These are phyloP conservation scores for Dioszegia aurantiaca DNA, from an alignment of 768 basidiomycete species.

Conservation along the genomic window DNA sequence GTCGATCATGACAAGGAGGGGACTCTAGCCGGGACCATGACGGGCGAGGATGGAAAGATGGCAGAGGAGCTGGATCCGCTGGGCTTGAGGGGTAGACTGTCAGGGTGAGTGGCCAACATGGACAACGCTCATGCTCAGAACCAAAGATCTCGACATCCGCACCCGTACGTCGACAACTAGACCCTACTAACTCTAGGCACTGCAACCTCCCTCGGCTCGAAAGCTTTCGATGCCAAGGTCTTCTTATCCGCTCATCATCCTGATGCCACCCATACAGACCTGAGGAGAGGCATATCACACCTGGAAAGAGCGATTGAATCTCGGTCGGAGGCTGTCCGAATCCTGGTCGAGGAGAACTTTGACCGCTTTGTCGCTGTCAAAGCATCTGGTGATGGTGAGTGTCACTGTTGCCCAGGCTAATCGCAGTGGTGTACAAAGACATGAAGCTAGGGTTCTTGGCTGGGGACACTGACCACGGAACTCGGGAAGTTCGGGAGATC, in stretches of 20 bases:
- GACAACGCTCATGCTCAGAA: constrained; percentile 33
- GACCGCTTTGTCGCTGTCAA: constrained; percentile 97
- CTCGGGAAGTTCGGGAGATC: constrained; percentile 74
- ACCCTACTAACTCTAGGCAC: constrained; percentile 59
- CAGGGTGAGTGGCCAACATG: constrained; percentile 50
- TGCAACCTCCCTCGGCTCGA: constrained; percentile 78
- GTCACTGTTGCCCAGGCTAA: neutral
- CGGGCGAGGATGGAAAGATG: constrained; percentile 55
- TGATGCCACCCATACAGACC: constrained; percentile 88
- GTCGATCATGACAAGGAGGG: constrained; percentile 80
- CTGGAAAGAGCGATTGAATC: constrained; percentile 78
- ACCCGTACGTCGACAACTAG: constrained; percentile 23
- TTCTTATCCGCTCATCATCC: constrained; percentile 90
- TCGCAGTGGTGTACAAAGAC: constrained; percentile 75
- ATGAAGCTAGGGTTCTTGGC: constrained; percentile 87
- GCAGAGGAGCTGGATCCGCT: constrained; percentile 60
- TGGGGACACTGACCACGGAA: constrained; percentile 73
- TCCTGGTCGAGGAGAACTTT: constrained; percentile 96
- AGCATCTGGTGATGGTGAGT: constrained; percentile 84
- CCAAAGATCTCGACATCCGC: constrained; percentile 71
- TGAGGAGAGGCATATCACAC: constrained; percentile 71
- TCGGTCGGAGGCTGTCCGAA: constrained; percentile 87
- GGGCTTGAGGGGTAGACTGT: constrained; percentile 58
- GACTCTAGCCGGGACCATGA: constrained; percentile 61
- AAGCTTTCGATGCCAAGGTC: constrained; percentile 91